Evolutionary conservation across 2,329 filamentous ascomycete species (phyloP), one percentile per base, ranked within the genome.

Genomic region (Didymella glomerata): DNA sequence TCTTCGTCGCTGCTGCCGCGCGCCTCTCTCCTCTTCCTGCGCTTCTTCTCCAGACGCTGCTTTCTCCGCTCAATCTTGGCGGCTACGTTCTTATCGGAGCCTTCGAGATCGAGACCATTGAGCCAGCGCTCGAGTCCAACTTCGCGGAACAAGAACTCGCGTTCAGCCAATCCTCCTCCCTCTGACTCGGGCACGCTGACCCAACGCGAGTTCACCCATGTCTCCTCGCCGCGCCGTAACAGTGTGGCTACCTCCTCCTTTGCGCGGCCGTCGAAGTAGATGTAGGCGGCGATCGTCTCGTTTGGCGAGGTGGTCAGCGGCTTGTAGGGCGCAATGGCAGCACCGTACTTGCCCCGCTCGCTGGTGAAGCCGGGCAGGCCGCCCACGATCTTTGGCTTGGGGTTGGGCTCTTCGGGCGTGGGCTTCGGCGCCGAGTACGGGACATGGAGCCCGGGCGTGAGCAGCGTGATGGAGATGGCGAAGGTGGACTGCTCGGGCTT

Each of bases 201-300:
- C 95, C 95, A 99, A 69, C 95, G 86, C 55, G 93, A 97, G 74
- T 98, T 99, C 24, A 99, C 96, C 95, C 95, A 99, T 2, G 95
- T 99, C 80, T 99, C 95, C 76, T 98, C 95, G 24, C 95, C 94
- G 13, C 93, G 90, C 54, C 95, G 86, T 51, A 99, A 83, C 57
- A 99, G 82, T 13, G 95, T 99, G 51, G 95, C 95, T 3, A 99
- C 96, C 80, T 99, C 95, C 76, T 99, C 95, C 77, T 99, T 99
- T 61, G 87, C 86, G 63, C 95, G 85, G 18, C 95, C 95, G 78
- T 99, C 95, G 74, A 99, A 99, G 81, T 99, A 99, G 69, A 99
- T 98, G 78, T 99, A 99, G 36, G 94, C 95, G 30, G 95, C 95
- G 69, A 99, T 94, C 14, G 95, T 99, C 81, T 99, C 95, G 78